These are phyloP conservation scores for Fraxinus paxiana DNA, from an alignment of 305 asterid genomes.

Conservation along the genomic window DNA sequence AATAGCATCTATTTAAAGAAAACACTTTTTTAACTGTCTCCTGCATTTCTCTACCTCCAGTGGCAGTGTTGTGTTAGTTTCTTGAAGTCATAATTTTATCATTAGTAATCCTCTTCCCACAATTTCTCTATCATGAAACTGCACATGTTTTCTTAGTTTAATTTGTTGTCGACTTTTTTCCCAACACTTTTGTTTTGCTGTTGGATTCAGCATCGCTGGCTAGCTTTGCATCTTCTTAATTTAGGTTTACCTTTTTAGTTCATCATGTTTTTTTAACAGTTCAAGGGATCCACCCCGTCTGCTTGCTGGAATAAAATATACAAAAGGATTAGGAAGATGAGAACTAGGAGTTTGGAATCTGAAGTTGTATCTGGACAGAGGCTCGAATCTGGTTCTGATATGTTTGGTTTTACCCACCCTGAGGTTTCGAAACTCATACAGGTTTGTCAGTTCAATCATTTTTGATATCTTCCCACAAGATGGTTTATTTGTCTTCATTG, in stretches of 20 bases:
- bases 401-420: constrained; percentile 88
- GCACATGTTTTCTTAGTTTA: constrained; percentile 9
- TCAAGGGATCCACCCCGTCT: constrained; percentile 73
- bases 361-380: constrained; percentile 36
- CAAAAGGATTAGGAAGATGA: constrained; percentile 58
- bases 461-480: background rate
- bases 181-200: background rate
- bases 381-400: constrained; percentile 67
- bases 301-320: constrained; percentile 87
- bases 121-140: constrained; percentile 5
- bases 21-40: background rate
- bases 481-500: constrained; percentile 7
- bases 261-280: constrained; percentile 44
- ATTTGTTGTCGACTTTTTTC: background rate
- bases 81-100: background rate
- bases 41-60: background rate
- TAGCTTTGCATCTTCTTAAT: constrained; percentile 11
- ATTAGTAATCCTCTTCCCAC: background rate
- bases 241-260: constrained; percentile 14
- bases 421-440: constrained; percentile 69
- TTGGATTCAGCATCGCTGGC: background rate
- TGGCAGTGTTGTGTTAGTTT: background rate
- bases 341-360: constrained; percentile 42
- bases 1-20: background rate
- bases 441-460: constrained; percentile 40